Conservation (phyloP, 129 eudicot genomes). For the Chrysanthemum lavandulifolium region DNA sequence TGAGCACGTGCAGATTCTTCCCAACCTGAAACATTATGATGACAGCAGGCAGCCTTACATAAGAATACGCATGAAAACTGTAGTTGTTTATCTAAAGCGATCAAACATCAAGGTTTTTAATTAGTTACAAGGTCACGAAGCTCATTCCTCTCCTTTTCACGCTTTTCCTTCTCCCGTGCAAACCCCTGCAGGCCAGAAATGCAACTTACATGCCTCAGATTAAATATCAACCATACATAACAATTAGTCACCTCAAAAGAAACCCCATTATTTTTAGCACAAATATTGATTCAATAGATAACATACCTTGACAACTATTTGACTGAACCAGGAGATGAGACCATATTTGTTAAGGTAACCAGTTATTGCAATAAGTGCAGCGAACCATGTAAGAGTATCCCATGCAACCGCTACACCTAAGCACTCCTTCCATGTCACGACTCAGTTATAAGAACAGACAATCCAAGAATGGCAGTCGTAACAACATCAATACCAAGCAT, state of each 20-base stretch:
- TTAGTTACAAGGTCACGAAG: slow-evolving; percentile 94
- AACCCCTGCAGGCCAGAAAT: slow-evolving; percentile 83
- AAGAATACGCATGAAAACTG: slow-evolving; percentile 19
- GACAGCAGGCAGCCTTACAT: slow-evolving; percentile 29
- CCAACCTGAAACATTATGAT: slow-evolving; percentile 67
- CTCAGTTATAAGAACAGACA: no score
- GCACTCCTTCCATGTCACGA: no score
- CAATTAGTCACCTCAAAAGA: slow-evolving; percentile 35
- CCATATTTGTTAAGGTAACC: no score
- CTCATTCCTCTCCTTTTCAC: slow-evolving; percentile 95
- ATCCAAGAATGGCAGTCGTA: no score
- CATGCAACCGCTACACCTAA: no score
- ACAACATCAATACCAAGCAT: no score
- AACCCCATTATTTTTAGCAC: slow-evolving; percentile 36
- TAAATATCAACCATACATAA: slow-evolving; percentile 17
- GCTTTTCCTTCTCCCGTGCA: slow-evolving; percentile 86
- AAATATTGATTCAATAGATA: no score
- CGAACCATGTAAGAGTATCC: no score
- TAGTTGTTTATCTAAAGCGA: slow-evolving; percentile 1
- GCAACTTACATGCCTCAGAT: slow-evolving; percentile 48
- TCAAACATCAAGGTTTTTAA: slow-evolving; percentile 22
- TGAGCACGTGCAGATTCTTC: slow-evolving; percentile 92
- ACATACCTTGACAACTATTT: no score
- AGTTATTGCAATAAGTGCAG: no score
- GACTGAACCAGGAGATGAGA: no score